Conservation (phyloP, 139 green algal species). For the Edaphochlamys debaryana region DNA sequence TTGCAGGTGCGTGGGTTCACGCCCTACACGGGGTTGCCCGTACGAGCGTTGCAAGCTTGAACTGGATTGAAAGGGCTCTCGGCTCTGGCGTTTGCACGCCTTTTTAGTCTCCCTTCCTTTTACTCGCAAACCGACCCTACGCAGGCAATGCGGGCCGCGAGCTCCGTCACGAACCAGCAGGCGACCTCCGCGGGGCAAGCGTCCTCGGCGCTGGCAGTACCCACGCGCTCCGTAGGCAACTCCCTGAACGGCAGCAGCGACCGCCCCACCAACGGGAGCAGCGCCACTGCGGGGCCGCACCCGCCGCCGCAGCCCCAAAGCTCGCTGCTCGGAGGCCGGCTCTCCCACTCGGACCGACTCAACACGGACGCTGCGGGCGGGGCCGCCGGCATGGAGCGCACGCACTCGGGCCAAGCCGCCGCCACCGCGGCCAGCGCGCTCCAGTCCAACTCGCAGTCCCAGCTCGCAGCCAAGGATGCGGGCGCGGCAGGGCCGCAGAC, state of each 20-base stretch:
- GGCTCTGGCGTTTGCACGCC: too few relatives aligned
- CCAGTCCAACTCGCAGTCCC: background rate
- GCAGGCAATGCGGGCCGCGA: background rate
- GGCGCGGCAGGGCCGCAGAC: background rate
- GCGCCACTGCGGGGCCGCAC: background rate
- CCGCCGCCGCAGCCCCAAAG: conserved; percentile 6
- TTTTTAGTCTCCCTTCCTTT: too few relatives aligned
- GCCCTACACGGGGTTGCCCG: too few relatives aligned
- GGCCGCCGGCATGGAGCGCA: background rate
- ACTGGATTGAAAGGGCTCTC: too few relatives aligned
- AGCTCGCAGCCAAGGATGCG: background rate
- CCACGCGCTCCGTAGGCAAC: background rate
- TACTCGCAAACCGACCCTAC: too few relatives aligned
- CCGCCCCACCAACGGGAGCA: conserved; percentile 35
- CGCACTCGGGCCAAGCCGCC: background rate
- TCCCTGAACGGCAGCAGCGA: conserved; percentile 40
- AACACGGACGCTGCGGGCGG: too few relatives aligned
- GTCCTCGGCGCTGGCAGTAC: background rate
- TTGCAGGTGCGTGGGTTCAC: too few relatives aligned
- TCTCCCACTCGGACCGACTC: conserved; percentile 7
- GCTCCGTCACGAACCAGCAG: conserved; percentile 1
- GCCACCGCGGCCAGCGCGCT: too few relatives aligned
- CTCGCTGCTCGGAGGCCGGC: conserved; percentile 2
- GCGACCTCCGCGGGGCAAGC: conserved; percentile 1
- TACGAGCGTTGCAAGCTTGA: too few relatives aligned